phyloP scores from a whole-genome alignment of 2,329 filamentous ascomycete species.

The Periconia sp. region DNA sequence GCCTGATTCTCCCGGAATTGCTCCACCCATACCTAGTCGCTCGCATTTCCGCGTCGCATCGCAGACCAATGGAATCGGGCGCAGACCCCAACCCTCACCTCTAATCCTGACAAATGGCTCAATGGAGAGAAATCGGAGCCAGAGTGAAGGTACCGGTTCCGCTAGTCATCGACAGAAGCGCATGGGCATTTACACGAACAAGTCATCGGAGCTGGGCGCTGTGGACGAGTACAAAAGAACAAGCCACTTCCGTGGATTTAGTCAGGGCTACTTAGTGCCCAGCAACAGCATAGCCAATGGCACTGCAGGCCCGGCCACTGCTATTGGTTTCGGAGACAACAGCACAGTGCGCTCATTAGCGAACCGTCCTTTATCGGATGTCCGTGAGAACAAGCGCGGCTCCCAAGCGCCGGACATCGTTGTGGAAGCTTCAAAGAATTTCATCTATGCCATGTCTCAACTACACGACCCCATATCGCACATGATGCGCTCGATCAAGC shows the following conservation, averaged over 20 bases:
- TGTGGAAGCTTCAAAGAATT: constrained; percentile 62
- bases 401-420: constrained; percentile 55
- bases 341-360: constrained; percentile 41
- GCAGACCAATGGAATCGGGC: constrained; percentile 66
- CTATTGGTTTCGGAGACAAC: constrained; percentile 40
- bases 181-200: constrained; percentile 66
- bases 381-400: constrained; percentile 61
- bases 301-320: constrained; percentile 39
- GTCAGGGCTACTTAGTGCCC: constrained; percentile 59
- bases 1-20: constrained; percentile 66
- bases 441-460: constrained; percentile 62
- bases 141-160: constrained; percentile 64
- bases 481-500: constrained; percentile 44
- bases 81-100: constrained; percentile 77
- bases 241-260: constrained; percentile 63
- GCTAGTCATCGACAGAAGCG: constrained; percentile 61
- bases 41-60: constrained; percentile 82
- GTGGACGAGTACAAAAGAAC: constrained; percentile 60
- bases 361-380: constrained; percentile 61
- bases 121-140: constrained; percentile 70
- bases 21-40: constrained; percentile 78
- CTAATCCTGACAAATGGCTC: constrained; percentile 67
- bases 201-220: constrained; percentile 60
- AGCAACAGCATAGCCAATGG: constrained; percentile 30
- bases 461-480: constrained; percentile 47